Evolutionary conservation across 179 eudicot species (phyloP), one percentile per base, ranked within the genome.

Genomic region (Nepenthes alata): DNA sequence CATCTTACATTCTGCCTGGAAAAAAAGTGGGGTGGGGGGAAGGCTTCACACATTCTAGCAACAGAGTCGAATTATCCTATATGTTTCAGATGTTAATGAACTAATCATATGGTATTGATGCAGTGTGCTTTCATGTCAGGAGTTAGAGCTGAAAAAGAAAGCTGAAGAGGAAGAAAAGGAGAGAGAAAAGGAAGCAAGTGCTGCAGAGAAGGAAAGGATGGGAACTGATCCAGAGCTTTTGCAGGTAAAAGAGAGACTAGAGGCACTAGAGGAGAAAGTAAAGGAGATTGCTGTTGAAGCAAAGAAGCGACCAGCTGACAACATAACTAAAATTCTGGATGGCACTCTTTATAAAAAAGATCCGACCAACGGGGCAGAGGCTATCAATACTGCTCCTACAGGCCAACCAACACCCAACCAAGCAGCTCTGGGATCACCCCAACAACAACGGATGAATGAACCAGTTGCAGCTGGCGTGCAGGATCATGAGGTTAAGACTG

Each of bases 221-320:
- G 64, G 48, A n/a, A 58, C 85, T 48, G 58, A 64, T 71, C 81
- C 82, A 1, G 86, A 85, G 67, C 71, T 91, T 45, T 66, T 64
- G 58, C 77, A 83, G 68, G 89, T 88, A 45, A 85, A 79, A 65
- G 87, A 55, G 70, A 85, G 96, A 67, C 76, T 91, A 37, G 76
- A 78, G 55, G 86, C 84, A 52, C 74, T 88, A 14, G 95, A 88
- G 70, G 84, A 68, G 69, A 63, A 84, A n/a, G 57, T 91, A 35
- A 84, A 85, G 53, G 91, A 85, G 69, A 82, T 88, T 54, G 87
- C 60, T 12, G 81, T 62, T 15, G 86, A 77, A 69, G 73, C 84
- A 9, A 80, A 82, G 70, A 83, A 78, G 62, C 78, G 64, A 74
- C 38, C 62, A 47, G 68, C 52, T 25, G 67, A 58, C 36, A 65